These are phyloP conservation scores for Verruconis gallopava DNA, from an alignment of 2,329 filamentous ascomycete genomes.

Conservation along the genomic window DNA sequence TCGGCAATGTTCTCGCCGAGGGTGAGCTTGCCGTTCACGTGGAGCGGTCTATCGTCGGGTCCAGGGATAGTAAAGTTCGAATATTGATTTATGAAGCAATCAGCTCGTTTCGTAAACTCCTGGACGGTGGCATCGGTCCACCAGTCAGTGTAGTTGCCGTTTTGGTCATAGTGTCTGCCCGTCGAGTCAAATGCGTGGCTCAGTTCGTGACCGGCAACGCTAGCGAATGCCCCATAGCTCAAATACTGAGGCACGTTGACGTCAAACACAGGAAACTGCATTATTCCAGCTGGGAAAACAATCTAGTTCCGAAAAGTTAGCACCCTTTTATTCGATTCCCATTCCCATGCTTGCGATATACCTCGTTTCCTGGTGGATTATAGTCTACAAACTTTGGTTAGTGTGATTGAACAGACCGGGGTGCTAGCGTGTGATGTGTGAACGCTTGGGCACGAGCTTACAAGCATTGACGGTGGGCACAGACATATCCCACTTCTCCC, in stretches of 20 bases:
- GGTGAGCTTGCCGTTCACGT: conserved; percentile 51
- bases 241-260: conserved; percentile 50
- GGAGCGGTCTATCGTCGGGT: conserved; percentile 42
- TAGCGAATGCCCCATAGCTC: conserved; percentile 56
- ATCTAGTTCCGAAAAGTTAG: no score
- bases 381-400: no score
- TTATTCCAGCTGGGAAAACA: conserved; percentile 55
- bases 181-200: conserved; percentile 58
- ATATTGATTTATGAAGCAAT: conserved; percentile 60
- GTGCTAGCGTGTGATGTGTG: no score
- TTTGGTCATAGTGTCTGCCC: conserved; percentile 51
- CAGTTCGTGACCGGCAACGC: conserved; percentile 55
- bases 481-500: conserved; percentile 47
- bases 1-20: conserved; percentile 62
- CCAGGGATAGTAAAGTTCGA: conserved; percentile 45
- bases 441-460: background rate
- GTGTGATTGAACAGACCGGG: conserved; percentile 29
- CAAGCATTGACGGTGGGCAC: conserved; percentile 31
- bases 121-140: conserved; percentile 48
- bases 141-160: conserved; percentile 53
- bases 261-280: conserved; percentile 56
- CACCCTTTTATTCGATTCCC: no score
- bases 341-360: no score
- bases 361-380: conserved; percentile 50
- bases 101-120: conserved; percentile 44